Evolutionary conservation across 139 green algal genomes (phyloP).

Genomic region (Asterochloris sp.): DNA sequence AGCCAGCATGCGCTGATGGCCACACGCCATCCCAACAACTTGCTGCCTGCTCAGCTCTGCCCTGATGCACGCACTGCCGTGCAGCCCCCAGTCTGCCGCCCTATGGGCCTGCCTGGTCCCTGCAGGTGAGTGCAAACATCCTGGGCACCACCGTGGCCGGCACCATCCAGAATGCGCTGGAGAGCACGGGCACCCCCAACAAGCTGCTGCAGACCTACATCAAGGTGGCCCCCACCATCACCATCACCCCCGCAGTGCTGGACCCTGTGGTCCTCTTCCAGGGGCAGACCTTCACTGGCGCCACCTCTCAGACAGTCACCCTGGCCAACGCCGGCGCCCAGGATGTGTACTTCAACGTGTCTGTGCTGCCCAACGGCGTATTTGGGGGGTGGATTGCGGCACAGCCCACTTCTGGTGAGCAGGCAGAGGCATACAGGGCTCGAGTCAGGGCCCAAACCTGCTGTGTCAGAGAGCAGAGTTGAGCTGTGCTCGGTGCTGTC

Average conservation of each 20-base stretch:
- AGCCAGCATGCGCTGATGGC: no score
- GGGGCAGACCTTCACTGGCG: background rate
- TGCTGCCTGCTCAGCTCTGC: no score
- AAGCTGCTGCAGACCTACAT: conserved; percentile 23
- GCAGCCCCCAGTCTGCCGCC: no score
- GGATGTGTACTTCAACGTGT: conserved; percentile 2
- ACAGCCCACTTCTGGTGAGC: background rate
- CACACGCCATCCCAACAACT: no score
- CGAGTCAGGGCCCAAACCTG: no score
- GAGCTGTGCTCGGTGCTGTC: no score
- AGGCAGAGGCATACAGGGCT: no score
- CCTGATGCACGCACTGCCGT: no score
- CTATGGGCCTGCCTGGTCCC: no score
- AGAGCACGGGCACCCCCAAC: conserved; percentile 22
- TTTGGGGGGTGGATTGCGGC: conserved; percentile 23
- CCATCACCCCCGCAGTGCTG: background rate
- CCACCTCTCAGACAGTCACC: conserved; percentile 18
- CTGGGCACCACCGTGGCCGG: conserved; percentile 8
- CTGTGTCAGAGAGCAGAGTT: no score
- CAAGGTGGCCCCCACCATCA: conserved; percentile 2
- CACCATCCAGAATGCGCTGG: conserved; percentile 12
- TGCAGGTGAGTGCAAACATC: conserved; percentile 26
- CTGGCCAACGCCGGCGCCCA: conserved; percentile 13
- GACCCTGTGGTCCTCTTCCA: conserved; percentile 19
- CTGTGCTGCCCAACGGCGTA: conserved; percentile 5